Base-by-base conservation (phyloP, 2,329 filamentous ascomycete species). In the Dryadomyces quercus-mongolicae region DNA sequence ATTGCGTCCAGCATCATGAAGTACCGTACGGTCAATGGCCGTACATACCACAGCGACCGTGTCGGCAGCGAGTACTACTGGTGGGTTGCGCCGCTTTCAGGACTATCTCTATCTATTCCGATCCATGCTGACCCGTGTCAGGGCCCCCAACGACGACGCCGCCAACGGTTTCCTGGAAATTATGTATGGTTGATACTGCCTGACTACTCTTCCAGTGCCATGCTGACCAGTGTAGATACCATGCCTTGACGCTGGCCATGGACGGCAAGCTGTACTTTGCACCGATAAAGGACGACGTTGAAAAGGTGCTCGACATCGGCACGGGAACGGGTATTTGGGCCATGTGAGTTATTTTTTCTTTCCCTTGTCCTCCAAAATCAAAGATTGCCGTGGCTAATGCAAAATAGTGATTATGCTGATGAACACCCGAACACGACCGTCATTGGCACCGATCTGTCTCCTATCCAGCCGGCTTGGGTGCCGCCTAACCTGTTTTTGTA, bases 381-480 rank as follows among this genome's bases (percentile, higher is more conserved):
- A 31, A 12, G 36, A 40, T 12, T 4, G 15, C 51, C 18, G 13
- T 22, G 8, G 36, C 44, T 43, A 18, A 49, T 20, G 9, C 34
- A 40, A 75, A 49, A 58, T 20, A 56, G 47, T 13, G 55, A 56
- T 21, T 54, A 54, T 22, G 55, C 51, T 12, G 55, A 56, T 22
- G 22, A 68, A 4, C 71, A 72, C 44, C 74, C 75, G 38, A 62
- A 67, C 58, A 69, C 63, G 58, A 68, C 56, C 38, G 71, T 73
- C 53, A 69, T 63, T 49, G 71, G 71, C 47, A 72, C 68, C 18
- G 71, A 74, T 55, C 65, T 74, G 5, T 73, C 71, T 5, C 70
- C 71, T 4, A 69, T 72, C 18, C 56, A 58, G 46, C 56, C 56
- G 21, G 34, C 34, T 15, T 58, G 52, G 54, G 49, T 58, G 21